A percentile compares a stretch with the other conserved stretches of the same genome.
Conservation (phyloP, 768 basidiomycete genomes). For the Suillus occidentalis region DNA sequence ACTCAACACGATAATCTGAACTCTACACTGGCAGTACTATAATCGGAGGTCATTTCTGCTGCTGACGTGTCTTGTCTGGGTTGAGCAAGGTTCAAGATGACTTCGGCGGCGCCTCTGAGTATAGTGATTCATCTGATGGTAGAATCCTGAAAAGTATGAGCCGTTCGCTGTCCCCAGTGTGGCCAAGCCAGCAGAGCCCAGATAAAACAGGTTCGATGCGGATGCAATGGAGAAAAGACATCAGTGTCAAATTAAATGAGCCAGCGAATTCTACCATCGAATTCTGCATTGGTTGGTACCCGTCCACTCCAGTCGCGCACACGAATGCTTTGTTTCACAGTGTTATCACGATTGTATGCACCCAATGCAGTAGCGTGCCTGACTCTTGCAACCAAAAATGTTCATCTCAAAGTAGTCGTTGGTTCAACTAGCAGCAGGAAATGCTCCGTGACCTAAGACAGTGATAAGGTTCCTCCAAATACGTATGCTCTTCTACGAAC, state of each 20-base stretch:
- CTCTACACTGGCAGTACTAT: not conserved
- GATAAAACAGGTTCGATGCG: not conserved
- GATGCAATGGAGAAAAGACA: not conserved
- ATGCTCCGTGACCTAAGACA: constrained; percentile 44
- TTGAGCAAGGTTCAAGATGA: not conserved
- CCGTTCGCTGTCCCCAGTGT: not conserved
- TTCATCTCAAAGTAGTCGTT: not conserved
- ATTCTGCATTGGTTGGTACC: not conserved
- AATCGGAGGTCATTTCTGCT: not conserved
- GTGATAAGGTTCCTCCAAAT: constrained; percentile 54
- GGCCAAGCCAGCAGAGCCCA: not conserved
- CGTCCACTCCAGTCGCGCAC: no score
- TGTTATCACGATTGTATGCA: not conserved
- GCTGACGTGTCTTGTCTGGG: not conserved
- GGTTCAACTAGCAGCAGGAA: not conserved
- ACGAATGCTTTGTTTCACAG: not conserved
- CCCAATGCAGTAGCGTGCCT: no score
- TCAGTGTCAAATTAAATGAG: not conserved
- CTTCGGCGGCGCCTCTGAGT: not conserved
- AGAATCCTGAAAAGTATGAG: not conserved
- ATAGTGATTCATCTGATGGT: not conserved
- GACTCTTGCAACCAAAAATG: not conserved
- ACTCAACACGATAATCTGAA: not conserved
- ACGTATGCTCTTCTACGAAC: constrained; percentile 54
- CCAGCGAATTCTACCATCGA: not conserved